Percentiles rank a stretch among this genome's conserved stretches.
Evolutionary conservation across 495 filamentous ascomycete genomes (phyloP).

Genomic region (Oidiodendron maius): DNA sequence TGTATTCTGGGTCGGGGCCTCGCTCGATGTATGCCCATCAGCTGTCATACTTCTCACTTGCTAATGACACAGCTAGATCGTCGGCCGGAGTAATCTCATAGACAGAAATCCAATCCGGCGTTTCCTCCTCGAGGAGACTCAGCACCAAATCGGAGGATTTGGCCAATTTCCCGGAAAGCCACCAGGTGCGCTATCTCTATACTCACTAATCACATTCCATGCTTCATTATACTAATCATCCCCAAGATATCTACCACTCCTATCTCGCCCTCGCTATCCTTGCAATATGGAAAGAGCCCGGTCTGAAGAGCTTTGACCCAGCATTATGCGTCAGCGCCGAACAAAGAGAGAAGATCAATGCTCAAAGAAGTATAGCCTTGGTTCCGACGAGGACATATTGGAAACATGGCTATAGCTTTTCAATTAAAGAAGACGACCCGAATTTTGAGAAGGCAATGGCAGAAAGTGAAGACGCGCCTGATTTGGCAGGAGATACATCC

Average conservation of each 20-base stretch:
- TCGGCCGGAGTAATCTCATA: slow-evolving; percentile 53
- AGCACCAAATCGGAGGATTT: slow-evolving; percentile 88
- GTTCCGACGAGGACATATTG: slow-evolving; percentile 6
- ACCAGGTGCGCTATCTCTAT: slow-evolving; percentile 38
- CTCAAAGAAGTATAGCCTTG: slow-evolving; percentile 8
- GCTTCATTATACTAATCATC: slow-evolving; percentile 2
- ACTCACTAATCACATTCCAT: neutral
- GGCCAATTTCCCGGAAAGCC: slow-evolving; percentile 73
- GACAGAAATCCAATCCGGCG: slow-evolving; percentile 54
- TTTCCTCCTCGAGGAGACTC: slow-evolving; percentile 83
- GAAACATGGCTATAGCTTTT: slow-evolving; percentile 16
- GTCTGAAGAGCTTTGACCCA: slow-evolving; percentile 59
- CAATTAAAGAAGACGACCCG: slow-evolving; percentile 14
- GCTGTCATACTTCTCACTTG: too few species aligned
- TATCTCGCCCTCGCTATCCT: slow-evolving; percentile 82
- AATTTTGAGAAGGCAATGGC: slow-evolving; percentile 10
- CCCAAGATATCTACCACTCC: slow-evolving; percentile 74
- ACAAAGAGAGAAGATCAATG: slow-evolving; percentile 37
- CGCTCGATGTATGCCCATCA: slow-evolving; percentile 47
- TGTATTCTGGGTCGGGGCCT: slow-evolving; percentile 78
- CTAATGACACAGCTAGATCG: too few species aligned
- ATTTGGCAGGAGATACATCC: neutral
- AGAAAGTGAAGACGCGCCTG: neutral
- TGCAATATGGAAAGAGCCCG: slow-evolving; percentile 56
- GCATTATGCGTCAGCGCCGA: slow-evolving; percentile 58